Base-by-base conservation (phyloP, 2,329 filamentous ascomycete genomes). In the Aspergillus ibericus region DNA sequence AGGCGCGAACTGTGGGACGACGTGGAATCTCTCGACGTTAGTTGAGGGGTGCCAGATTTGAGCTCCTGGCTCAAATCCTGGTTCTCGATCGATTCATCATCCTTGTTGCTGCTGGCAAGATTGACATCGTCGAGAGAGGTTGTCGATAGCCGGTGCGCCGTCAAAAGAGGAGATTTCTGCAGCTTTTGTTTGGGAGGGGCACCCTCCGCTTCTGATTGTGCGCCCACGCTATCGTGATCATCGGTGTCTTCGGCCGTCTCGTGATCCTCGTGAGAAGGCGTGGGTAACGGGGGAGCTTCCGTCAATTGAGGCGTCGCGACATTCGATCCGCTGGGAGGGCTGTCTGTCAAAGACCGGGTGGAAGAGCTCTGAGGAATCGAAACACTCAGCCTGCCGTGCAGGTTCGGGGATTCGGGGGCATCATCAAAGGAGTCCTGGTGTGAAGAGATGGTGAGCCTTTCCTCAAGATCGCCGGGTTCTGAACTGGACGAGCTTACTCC, bases 361-460 rank as follows among this genome's bases (percentile, higher is more conserved):
- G 85, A 87, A 47, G 80, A 76, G 47, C 70, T 75, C 53, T 68
- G 65, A 47, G 72, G 71, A 20, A 75, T 69, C 36, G 70, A 67
- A 55, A 72, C 64, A 44, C 66, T 66, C 47, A 72, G 66, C 46
- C 62, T 70, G 20, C 69, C 66, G 52, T 63, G 60, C 58, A 67
- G 59, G 56, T 63, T 64, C 66, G 71, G 61, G 66, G 73, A 63
- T 74, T 80, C 69, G 82, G 84, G 74, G 56, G 91, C 92, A 81
- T 96, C 92, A 78, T 96, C 91, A 70, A 96, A 96, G 15, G 84
- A 85, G 68, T 93, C 88, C 88, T 91, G 72, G 18, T 59, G 40
- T 27, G n/a, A 49, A 47, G 29, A 38, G 16, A 48, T 47, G 38
- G 55, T 64, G 59, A 63, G 42, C 56, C 42, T 35, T 35, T 40